Percentiles rank a stretch among this genome's conserved stretches.
Conservation (phyloP, 352 stramenopile species). For the Globisporangium emineosum region DNA sequence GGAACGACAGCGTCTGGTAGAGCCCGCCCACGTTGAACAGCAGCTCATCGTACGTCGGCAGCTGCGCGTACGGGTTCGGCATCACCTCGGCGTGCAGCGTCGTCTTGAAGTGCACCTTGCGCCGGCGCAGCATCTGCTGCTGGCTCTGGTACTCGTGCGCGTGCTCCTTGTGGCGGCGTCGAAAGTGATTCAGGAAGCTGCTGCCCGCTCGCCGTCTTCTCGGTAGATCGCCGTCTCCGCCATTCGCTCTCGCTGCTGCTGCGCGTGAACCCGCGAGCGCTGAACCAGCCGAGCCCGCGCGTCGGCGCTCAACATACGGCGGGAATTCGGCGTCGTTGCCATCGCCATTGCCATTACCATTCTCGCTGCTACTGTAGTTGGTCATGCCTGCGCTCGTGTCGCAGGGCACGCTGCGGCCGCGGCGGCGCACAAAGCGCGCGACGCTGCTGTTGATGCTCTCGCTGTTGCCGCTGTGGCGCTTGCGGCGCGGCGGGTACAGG, state of each 20-base stretch:
- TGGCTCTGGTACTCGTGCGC: neutral
- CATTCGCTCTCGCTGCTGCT: neutral
- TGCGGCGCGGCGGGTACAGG: slow-evolving; percentile 5
- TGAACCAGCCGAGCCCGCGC: slow-evolving; percentile 6
- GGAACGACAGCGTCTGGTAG: slow-evolving; percentile 53
- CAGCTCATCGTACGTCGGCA: slow-evolving; percentile 56
- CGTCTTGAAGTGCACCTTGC: slow-evolving; percentile 49
- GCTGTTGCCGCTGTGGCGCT: slow-evolving; percentile 13
- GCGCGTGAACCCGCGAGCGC: slow-evolving; percentile 7
- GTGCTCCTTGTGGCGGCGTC: slow-evolving; percentile 11
- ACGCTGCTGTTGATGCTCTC: neutral
- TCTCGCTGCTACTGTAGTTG: neutral
- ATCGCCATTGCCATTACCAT: neutral
- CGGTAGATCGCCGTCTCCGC: neutral
- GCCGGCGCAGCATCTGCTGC: slow-evolving; percentile 15
- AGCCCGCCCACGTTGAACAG: slow-evolving; percentile 54
- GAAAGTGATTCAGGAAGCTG: slow-evolving; percentile 14
- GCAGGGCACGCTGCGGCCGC: slow-evolving; percentile 16
- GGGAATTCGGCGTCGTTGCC: neutral
- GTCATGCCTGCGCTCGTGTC: neutral
- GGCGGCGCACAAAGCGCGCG: slow-evolving; percentile 5
- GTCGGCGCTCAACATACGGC: neutral
- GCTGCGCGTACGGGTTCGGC: slow-evolving; percentile 19
- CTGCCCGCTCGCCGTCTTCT: slow-evolving; percentile 6
- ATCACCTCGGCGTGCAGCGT: slow-evolving; percentile 37